Evolutionary conservation across 2,329 filamentous ascomycete species (phyloP).

Genomic region (Aspergillus vadensis): DNA sequence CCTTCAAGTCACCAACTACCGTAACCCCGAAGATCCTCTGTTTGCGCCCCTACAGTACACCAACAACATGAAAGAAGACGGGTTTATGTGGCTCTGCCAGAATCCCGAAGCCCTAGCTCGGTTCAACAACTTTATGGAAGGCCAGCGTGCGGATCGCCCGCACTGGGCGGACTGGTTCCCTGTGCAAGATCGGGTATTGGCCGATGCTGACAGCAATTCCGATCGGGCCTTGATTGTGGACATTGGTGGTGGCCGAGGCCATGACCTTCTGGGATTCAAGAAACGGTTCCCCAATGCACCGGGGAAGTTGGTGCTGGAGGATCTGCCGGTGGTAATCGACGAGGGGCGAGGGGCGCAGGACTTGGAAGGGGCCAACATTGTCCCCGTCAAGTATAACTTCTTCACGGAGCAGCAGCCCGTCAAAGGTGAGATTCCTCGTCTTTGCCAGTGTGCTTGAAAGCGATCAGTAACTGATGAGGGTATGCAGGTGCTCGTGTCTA

Average conservation of each 20-base stretch:
- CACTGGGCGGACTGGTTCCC: conserved; percentile 19
- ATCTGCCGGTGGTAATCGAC: conserved; percentile 11
- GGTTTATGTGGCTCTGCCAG: conserved; percentile 14
- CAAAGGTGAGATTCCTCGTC: background rate
- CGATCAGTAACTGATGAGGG: background rate
- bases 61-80: background rate
- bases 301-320: conserved; percentile 12
- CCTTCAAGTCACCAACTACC: conserved; percentile 17
- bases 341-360: background rate
- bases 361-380: background rate
- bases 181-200: conserved; percentile 8
- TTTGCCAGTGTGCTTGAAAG: background rate
- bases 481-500: conserved; percentile 10
- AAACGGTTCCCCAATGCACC: conserved; percentile 5
- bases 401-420: conserved; percentile 13
- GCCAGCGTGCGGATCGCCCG: conserved; percentile 9
- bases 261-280: conserved; percentile 35
- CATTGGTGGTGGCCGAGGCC: conserved; percentile 13
- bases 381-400: conserved; percentile 8
- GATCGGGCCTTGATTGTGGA: conserved; percentile 11
- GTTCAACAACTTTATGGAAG: conserved; percentile 17
- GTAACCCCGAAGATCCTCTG: conserved; percentile 8
- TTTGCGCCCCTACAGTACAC: conserved; percentile 22
- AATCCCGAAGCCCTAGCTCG: background rate
- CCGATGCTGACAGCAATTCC: background rate